Base-by-base conservation (phyloP, 1,139 yeast species). In the Scheffersomyces illinoinensis region DNA sequence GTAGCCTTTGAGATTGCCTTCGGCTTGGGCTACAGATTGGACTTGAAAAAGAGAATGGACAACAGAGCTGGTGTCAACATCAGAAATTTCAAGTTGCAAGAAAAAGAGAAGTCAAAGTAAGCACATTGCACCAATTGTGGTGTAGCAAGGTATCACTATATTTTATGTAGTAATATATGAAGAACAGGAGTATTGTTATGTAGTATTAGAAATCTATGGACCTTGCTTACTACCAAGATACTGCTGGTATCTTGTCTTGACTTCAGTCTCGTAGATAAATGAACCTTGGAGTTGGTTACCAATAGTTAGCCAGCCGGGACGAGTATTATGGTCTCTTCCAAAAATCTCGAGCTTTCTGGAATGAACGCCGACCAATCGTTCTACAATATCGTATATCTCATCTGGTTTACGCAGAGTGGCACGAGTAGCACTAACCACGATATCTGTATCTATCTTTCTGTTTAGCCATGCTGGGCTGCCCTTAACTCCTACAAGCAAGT, bases 331-430 rank as follows among this genome's bases (percentile, higher is more conserved):
- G 61, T 87, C 89, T 59, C 97, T 82, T 4, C 98, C 98, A 74
- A 93, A 93, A 1, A 93, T 85, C 70, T 93, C 98, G 51, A 93
- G 77, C 68, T 93, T 93, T 47, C 96, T 78, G 2, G 93, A 84
- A 63, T 86, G 84, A 5, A 78, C 78, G 0, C 97, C 97, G 3
- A 89, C 97, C 52, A 93, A 70, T 61, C 98, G 77, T 63, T 93
- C 98, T 14, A 90, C 89, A 60, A 93, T 85, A n/a, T 88, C 95
- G 70, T 93, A 93, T 20, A 84, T 76, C 70, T 93, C 98, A 70
- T 91, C 97, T 0, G 98, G 98, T 70, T 93, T 93, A 63, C 96
- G 83, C 67, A 93, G 88, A 1, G 97, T 91, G 68, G 93, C 97
- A 64, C 97, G 82, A 0, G 98, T 91, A 1, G 89, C 82, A 26